These are phyloP conservation scores for Kwoniella newhampshirensis DNA, from an alignment of 768 basidiomycete genomes.

Conservation along the genomic window DNA sequence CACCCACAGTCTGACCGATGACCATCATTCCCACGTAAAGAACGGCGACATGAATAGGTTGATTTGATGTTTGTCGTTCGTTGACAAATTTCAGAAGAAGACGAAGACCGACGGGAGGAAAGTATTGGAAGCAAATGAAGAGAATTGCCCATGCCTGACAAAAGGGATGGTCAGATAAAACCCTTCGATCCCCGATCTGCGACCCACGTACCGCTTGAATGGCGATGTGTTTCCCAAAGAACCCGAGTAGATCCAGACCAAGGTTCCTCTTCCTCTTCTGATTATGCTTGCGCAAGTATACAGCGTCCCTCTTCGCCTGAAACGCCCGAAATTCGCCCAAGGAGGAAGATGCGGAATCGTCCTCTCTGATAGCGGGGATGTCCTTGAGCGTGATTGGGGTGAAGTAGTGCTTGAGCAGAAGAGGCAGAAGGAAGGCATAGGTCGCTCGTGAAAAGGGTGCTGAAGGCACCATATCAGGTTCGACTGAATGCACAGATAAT, in stretches of 20 bases:
- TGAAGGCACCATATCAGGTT: constrained; percentile 1
- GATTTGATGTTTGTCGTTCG: constrained; percentile 38
- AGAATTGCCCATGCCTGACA: constrained; percentile 39
- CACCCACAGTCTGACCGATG: constrained; percentile 44
- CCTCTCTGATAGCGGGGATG: constrained; percentile 49
- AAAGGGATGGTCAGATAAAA: background rate
- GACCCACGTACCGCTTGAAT: constrained; percentile 35
- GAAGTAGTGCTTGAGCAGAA: constrained; percentile 45
- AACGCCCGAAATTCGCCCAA: constrained; percentile 41
- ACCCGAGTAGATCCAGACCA: constrained; percentile 35
- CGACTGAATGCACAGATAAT: background rate
- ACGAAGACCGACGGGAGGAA: constrained; percentile 54
- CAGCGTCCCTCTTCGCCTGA: constrained; percentile 27
- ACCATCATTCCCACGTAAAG: constrained; percentile 55
- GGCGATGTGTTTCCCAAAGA: constrained; percentile 37
- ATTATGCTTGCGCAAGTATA: constrained; percentile 32
- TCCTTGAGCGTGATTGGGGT: constrained; percentile 40
- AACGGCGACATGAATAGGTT: constrained; percentile 53
- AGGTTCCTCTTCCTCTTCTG: constrained; percentile 33
- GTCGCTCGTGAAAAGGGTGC: constrained; percentile 44
- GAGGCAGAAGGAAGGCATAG: constrained; percentile 45
- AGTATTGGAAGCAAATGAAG: constrained; percentile 51
- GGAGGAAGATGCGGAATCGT: constrained; percentile 40
- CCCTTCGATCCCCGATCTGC: background rate
- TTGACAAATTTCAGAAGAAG: constrained; percentile 52